Base-by-base conservation (phyloP, 495 filamentous ascomycete species). In the Cryomyces antarcticus region DNA sequence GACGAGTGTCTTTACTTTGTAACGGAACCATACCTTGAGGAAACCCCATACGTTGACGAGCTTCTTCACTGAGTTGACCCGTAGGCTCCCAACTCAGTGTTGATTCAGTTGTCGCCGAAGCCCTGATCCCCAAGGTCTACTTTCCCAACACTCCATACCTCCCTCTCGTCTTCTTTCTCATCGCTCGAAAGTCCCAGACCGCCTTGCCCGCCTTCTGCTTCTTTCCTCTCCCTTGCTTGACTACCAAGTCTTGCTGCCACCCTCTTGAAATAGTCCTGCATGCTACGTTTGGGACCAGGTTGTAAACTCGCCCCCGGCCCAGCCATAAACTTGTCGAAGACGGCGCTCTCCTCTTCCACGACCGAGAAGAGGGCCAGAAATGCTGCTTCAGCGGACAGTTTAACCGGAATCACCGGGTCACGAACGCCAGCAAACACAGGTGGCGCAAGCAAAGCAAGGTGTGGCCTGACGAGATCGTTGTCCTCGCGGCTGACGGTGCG, bases 221-320 rank as follows among this genome's bases (percentile, higher is more conserved):
- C 82, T 53, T 69, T 80, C 52, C 87, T 69, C 58, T 96, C 89
- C 47, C 83, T 69, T 0, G 84, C 82, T 57, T 94, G 89, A 42
- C 61, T 71, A 2, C 77, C 87, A 13, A 96, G 61, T 51, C 86
- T 70, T 44, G 93, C 58, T 10, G 82, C 82, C 37, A 96, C 77
- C 11, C 92, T 70, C 68, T 93, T 94, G 64, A 96, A 96, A 62
- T 97, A 97, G 52, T 97, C 89, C 37, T 78, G 72, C 82, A 96
- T 95, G 56, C 81, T 87, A 44, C 89, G 65, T 69, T 92, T 92
- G 30, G 70, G 72, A 6, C 70, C 76, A 0, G 80, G 64, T 4
- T 72, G 64, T 31, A 93, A 59, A 0, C 72, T 73, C 41, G 63
- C 51, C 13, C 75, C 70, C 31, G 71, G 62, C 10, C 69, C 71